Evolutionary conservation across 1,139 yeast genomes (phyloP), one percentile per base, ranked within the genome.

Genomic region (Taphrina flavorubra): DNA sequence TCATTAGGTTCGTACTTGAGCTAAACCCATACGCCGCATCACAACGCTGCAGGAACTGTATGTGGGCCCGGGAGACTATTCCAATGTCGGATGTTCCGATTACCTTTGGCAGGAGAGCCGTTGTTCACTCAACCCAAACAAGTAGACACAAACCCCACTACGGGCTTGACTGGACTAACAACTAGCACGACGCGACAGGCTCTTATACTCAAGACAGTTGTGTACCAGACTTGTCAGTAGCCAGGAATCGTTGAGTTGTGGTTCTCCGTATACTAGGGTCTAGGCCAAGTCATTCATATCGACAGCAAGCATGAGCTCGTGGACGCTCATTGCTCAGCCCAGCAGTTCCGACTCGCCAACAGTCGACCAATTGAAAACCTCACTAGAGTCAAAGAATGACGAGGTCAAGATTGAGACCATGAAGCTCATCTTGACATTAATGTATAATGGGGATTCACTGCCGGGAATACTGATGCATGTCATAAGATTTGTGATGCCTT

Each of bases 401-500:
- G 96, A 89, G 49, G 87, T 86, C 74, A 92, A 94, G 80, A 85
- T 92, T 73, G 90, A 87, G 69, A 88, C 97, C 71, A 94, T 94
- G 99, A 90, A 90, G 77, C 86, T 86, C 74, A 89, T 94, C 74
- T 83, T 94, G 74, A 86, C 90, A 72, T 84, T 92, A 68, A 92
- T 95, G 86, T 84, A 94, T 74, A 95, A 91, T 77, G 97, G 98
- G 42, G 97, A 94, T 76, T 87, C 96, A 70, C 83, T 94, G 87
- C 95, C 97, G n/a, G 60, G 65, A 18, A 82, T 95, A 74, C 85
- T 95, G 80, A 94, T 95, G 99, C 97, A 92, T 78, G 90, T 95
- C 74, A 94, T 95, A 75, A 86, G 99, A 76, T 95, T 91, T 76
- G 95, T 95, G 70, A 92, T 95, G 97, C 99, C 99, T 25, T 90